These are phyloP conservation scores for Rauvolfia tetraphylla DNA, from an alignment of 257 asterid species.

Conservation along the genomic window DNA sequence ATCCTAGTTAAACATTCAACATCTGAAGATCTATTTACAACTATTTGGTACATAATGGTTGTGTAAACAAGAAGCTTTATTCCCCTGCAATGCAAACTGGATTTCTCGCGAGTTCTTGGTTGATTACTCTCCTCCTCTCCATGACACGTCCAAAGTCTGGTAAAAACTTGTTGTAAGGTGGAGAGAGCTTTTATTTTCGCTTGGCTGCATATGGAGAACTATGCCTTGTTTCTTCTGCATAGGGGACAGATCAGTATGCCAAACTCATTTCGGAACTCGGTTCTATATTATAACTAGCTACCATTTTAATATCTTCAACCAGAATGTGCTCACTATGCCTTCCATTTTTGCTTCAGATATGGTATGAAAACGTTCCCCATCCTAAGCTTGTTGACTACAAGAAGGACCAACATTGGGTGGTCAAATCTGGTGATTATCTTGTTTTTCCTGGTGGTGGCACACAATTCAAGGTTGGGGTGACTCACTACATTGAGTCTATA, in stretches of 20 bases:
- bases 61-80: too few species aligned
- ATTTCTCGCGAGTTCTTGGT: neutral
- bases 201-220: neutral
- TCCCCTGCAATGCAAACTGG: neutral
- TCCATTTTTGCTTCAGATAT: slow-evolving; percentile 45
- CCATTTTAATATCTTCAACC: neutral
- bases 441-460: slow-evolving; percentile 96
- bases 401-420: slow-evolving; percentile 88
- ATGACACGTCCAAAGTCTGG: neutral
- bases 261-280: neutral
- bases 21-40: neutral
- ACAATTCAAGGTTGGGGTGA: slow-evolving; percentile 75
- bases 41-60: neutral
- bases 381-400: slow-evolving; percentile 92
- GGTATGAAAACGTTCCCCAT: slow-evolving; percentile 93
- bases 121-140: neutral
- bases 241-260: neutral
- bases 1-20: neutral
- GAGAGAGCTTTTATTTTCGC: neutral
- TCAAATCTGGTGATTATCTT: slow-evolving; percentile 60
- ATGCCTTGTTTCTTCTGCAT: neutral
- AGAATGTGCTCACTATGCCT: neutral
- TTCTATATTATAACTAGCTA: neutral
- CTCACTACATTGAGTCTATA: slow-evolving; percentile 53
- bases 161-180: neutral